These are phyloP conservation scores for Plenodomus lindquistii DNA, from an alignment of 2,329 filamentous ascomycete species.

Conservation along the genomic window DNA sequence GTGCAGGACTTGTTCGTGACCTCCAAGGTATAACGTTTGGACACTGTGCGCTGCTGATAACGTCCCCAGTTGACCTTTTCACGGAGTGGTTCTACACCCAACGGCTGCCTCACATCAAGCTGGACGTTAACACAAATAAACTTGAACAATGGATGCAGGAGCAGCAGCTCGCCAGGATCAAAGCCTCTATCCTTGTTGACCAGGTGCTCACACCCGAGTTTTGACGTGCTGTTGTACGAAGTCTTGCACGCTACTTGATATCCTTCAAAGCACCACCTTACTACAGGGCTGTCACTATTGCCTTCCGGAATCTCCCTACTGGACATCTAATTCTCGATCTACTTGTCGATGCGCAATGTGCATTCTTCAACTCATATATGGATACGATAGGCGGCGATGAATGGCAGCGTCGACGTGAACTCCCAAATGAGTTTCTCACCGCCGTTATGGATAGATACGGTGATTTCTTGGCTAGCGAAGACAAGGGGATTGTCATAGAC, in stretches of 20 bases:
- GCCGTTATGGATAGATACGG: neutral
- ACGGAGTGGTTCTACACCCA: conserved; percentile 20
- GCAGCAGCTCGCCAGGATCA: neutral
- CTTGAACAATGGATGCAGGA: neutral
- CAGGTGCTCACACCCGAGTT: conserved; percentile 4
- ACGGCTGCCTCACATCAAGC: neutral
- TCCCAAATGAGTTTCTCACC: neutral
- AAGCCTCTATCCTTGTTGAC: conserved; percentile 5
- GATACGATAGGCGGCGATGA: neutral
- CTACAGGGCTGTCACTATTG: neutral
- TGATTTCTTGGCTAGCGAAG: neutral
- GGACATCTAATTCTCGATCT: neutral
- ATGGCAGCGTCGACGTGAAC: neutral
- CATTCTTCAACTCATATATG: neutral
- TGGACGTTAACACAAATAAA: no score
- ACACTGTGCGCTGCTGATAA: neutral
- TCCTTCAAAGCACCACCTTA: rapidly evolving
- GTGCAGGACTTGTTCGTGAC: conserved; percentile 1
- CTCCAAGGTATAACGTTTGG: neutral
- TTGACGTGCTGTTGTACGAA: neutral
- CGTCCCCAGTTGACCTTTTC: conserved; percentile 11
- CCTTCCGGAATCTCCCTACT: neutral
- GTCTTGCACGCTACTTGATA: neutral
- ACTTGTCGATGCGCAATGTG: neutral
- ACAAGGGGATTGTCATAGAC: neutral